Conservation (phyloP, 1,284 basidiomycete species). For the Gomphus sp. region DNA sequence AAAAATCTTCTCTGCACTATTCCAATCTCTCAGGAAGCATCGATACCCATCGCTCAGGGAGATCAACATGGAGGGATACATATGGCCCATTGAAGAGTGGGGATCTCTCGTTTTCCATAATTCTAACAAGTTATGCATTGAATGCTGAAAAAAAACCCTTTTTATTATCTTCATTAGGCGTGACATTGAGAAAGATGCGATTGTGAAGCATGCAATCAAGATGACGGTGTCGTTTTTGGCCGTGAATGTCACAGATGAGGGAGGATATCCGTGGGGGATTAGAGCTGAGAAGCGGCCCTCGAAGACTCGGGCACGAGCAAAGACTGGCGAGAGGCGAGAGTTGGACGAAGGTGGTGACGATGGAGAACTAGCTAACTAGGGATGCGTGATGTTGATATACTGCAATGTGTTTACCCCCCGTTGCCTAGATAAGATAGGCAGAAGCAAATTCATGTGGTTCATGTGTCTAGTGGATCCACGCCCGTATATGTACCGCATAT, state of each 20-base stretch:
- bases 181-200: background rate
- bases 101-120: background rate
- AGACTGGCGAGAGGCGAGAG: too few relatives aligned
- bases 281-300: background rate
- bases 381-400: too few relatives aligned
- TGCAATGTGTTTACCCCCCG: too few relatives aligned
- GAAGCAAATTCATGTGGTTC: too few relatives aligned
- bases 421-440: too few relatives aligned
- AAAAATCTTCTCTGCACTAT: background rate
- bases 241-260: background rate
- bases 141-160: background rate
- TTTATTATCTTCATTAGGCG: background rate
- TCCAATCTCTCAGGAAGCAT: background rate
- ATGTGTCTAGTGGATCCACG: too few relatives aligned
- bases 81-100: conserved; percentile 2
- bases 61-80: background rate
- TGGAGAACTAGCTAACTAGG: too few relatives aligned
- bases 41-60: background rate
- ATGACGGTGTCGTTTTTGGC: background rate
- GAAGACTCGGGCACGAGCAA: too few relatives aligned
- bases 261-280: background rate
- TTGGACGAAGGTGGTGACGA: too few relatives aligned
- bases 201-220: background rate
- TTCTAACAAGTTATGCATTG: background rate
- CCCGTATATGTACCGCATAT: too few relatives aligned